Base-by-base conservation (phyloP, 169 alveolate species). In the Toxoplasma gondii region DNA sequence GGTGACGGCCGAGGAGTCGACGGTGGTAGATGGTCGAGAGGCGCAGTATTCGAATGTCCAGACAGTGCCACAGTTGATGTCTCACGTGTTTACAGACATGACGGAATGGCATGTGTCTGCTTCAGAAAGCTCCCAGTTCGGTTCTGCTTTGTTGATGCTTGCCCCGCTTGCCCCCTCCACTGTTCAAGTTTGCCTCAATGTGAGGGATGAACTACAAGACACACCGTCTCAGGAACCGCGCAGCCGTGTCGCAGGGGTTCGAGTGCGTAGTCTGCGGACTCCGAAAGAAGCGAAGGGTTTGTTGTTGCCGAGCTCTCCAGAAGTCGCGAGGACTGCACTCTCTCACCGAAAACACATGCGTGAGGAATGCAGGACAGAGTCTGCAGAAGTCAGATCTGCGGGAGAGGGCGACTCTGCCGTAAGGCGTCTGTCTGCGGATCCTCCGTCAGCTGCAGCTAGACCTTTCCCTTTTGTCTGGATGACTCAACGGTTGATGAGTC, bases 401-500 rank as follows among this genome's bases (percentile, higher is more conserved):
- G 67, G 36, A 43, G 29, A 5, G 84, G 58, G 58, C 12, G 58
- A 12, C 12, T 49, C 58, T 49, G 58, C 58, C 12, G 58, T 4
- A 12, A 49, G 58, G 58, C 4, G 58, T 4, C 58, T 7, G 58
- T 49, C 4, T 49, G 12, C 22, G 58, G 58, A 49, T 49, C 58
- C 58, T 49, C 58, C 58, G 7, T 64, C 74, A 27, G 34, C 16
- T 5, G 58, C 74, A 34, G 94, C 95, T 27, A 91, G 44, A 22
- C 92, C 96, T 7, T 67, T 64, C 64, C 95, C 96, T 54, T 96
- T 94, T 86, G 82, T 92, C 43, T 49, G 39, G 80, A 96, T 94
- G 96, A 96, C 97, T 12, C 41, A 92, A 19, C 83, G 93, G 80
- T 44, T 91, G 80, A 92, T 96, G 96, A 67, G 93, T 84, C 82